These are phyloP conservation scores for Pythium pyrilobum DNA, from an alignment of 352 stramenopile genomes.

Conservation along the genomic window DNA sequence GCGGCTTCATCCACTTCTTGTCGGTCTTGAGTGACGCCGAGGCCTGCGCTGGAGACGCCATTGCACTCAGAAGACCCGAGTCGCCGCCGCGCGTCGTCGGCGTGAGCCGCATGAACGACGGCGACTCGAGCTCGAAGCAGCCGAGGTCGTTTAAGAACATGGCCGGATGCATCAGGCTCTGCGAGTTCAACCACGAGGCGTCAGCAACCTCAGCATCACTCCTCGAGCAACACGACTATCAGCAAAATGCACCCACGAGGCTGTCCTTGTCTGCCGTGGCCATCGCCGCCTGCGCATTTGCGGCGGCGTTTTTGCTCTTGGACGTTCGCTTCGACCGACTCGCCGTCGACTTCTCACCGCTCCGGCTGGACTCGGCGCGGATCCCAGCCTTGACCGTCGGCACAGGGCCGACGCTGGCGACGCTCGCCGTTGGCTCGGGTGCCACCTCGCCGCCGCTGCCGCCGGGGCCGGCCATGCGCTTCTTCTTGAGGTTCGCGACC, in stretches of 20 bases:
- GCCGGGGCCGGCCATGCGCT: slow-evolving; percentile 28
- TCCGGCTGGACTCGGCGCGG: slow-evolving; percentile 8
- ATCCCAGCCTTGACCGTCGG: slow-evolving; percentile 14
- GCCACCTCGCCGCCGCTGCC: too few species aligned
- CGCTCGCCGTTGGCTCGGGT: not conserved
- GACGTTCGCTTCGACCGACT: slow-evolving; percentile 8
- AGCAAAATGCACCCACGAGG: slow-evolving; percentile 11
- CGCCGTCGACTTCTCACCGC: not conserved
- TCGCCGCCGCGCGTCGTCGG: slow-evolving; percentile 21
- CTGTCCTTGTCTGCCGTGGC: slow-evolving; percentile 14
- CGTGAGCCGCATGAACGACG: slow-evolving; percentile 49
- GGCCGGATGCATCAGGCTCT: slow-evolving; percentile 30
- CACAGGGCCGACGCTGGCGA: not conserved
- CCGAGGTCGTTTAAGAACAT: slow-evolving; percentile 57
- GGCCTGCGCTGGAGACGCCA: not conserved
- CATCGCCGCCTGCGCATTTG: not conserved
- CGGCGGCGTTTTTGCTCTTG: slow-evolving; percentile 11
- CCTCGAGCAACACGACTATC: not conserved
- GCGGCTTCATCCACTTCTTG: slow-evolving; percentile 29
- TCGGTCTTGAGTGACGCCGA: slow-evolving; percentile 1
- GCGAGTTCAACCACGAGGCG: not conserved
- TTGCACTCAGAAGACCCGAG: not conserved
- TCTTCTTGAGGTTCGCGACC: slow-evolving; percentile 84
- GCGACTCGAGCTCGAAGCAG: slow-evolving; percentile 70
- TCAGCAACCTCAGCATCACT: too few species aligned